Conservation (phyloP, 192 early-diverging fungal species). For the Backusella mclennaniae region DNA sequence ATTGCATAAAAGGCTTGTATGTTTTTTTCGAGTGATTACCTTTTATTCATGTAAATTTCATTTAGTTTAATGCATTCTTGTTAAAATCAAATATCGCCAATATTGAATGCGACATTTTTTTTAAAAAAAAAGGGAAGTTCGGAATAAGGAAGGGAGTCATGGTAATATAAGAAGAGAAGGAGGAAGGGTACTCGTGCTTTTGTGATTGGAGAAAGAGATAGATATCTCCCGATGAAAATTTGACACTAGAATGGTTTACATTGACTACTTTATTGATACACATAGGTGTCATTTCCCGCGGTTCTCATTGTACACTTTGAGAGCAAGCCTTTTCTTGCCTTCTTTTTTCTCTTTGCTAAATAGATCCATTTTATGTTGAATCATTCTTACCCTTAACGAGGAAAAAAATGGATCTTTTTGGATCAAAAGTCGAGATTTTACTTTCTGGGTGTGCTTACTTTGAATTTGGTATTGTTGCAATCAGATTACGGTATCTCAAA, state of each 20-base stretch:
- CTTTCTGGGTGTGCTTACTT: neutral
- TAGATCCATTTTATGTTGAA: neutral
- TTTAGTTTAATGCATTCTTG: neutral
- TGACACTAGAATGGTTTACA: neutral
- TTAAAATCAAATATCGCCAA: no score
- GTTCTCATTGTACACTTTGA: neutral
- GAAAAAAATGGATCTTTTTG: neutral
- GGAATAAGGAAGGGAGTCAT: neutral
- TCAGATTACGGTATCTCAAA: neutral
- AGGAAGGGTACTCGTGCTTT: neutral
- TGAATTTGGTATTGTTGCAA: slow-evolving; percentile 5
- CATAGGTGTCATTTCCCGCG: neutral
- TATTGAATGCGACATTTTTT: neutral
- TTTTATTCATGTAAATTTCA: neutral
- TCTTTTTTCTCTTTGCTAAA: neutral
- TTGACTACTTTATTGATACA: neutral
- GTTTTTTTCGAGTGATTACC: no score
- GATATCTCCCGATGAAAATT: neutral
- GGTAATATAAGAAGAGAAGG: neutral
- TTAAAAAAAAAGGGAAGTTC: neutral
- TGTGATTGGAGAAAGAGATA: neutral
- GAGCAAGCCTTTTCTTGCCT: neutral
- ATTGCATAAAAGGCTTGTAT: no score
- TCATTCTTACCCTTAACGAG: neutral
- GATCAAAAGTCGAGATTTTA: neutral